phyloP scores from a whole-genome alignment of 495 filamentous ascomycete genomes.

The Penicillium verhagenii region DNA sequence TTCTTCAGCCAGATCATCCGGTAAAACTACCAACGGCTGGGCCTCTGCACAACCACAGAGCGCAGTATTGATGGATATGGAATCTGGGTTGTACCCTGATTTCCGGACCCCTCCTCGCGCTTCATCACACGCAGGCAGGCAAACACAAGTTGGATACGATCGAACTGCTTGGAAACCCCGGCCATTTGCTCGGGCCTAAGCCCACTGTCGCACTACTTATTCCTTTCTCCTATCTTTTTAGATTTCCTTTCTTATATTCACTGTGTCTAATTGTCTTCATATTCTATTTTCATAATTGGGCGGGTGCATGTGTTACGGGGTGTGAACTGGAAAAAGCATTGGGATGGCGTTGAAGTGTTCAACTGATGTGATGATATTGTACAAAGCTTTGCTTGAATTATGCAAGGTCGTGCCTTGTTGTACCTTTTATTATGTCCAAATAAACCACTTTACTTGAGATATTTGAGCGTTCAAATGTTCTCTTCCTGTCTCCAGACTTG shows the following conservation, averaged over 20 bases:
- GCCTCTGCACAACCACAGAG: conserved; percentile 41
- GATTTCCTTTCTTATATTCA: conserved; percentile 5
- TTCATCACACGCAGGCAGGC: conserved; percentile 23
- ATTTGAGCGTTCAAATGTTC: too few relatives aligned
- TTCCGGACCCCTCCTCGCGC: conserved; percentile 28
- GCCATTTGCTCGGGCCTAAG: conserved; percentile 34
- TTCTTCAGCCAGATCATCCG: conserved; percentile 14
- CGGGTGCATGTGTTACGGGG: conserved; percentile 14
- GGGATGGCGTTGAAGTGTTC: conserved; percentile 22
- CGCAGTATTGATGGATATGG: conserved; percentile 48
- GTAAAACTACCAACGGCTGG: conserved; percentile 23
- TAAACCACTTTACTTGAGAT: too few relatives aligned
- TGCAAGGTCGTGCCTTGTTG: too few relatives aligned
- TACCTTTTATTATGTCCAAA: too few relatives aligned
- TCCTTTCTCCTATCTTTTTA: conserved; percentile 5
- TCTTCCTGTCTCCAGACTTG: too few relatives aligned
- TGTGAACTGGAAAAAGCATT: conserved; percentile 26
- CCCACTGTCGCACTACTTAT: background rate
- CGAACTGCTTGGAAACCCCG: conserved; percentile 38
- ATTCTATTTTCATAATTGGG: conserved; percentile 17
- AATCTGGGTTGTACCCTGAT: conserved; percentile 37
- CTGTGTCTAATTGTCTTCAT: conserved; percentile 1
- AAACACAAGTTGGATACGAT: conserved; percentile 29
- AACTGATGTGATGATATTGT: conserved; percentile 17
- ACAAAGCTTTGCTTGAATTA: background rate